These are phyloP conservation scores for Saccharomycopsis sp. DNA, from an alignment of 805 yeast species.

Conservation along the genomic window DNA sequence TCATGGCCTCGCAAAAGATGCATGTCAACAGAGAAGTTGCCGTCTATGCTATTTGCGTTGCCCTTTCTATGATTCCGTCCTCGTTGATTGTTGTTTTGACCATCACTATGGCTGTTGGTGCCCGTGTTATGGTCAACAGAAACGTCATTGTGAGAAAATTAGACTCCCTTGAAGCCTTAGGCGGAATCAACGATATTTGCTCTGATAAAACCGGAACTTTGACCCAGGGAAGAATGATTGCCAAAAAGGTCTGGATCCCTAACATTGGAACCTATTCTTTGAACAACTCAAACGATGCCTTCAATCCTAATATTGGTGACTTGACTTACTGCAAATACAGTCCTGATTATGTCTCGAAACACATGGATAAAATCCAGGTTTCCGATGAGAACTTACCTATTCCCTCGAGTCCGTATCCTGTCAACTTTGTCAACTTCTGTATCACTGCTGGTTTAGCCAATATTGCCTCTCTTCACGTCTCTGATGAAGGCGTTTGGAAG, in stretches of 20 bases:
- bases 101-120: slow-evolving; percentile 81
- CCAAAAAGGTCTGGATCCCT: slow-evolving; percentile 65
- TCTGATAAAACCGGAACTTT: slow-evolving; percentile 81
- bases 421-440: slow-evolving; percentile 44
- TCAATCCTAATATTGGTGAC: slow-evolving; percentile 56
- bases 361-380: slow-evolving; percentile 32
- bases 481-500: slow-evolving; percentile 48
- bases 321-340: slow-evolving; percentile 26
- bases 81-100: slow-evolving; percentile 74
- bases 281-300: slow-evolving; percentile 50
- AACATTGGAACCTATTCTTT: slow-evolving; percentile 51
- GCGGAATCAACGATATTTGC: slow-evolving; percentile 73
- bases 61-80: slow-evolving; percentile 73
- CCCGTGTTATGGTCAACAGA: slow-evolving; percentile 60
- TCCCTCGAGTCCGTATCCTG: slow-evolving; percentile 21
- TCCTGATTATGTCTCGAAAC: slow-evolving; percentile 22
- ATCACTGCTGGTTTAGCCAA: slow-evolving; percentile 71
- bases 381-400: slow-evolving; percentile 29
- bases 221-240: slow-evolving; percentile 75
- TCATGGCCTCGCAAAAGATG: slow-evolving; percentile 78
- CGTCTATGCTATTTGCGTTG: slow-evolving; percentile 82
- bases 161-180: slow-evolving; percentile 73
- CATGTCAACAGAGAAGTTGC: slow-evolving; percentile 75
- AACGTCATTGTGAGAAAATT: slow-evolving; percentile 70
- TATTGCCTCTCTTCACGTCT: slow-evolving; percentile 57